Evolutionary conservation across 345 rosid species (phyloP), one percentile per base, ranked within the genome.

Genomic region (Chamaenerion angustifolium): DNA sequence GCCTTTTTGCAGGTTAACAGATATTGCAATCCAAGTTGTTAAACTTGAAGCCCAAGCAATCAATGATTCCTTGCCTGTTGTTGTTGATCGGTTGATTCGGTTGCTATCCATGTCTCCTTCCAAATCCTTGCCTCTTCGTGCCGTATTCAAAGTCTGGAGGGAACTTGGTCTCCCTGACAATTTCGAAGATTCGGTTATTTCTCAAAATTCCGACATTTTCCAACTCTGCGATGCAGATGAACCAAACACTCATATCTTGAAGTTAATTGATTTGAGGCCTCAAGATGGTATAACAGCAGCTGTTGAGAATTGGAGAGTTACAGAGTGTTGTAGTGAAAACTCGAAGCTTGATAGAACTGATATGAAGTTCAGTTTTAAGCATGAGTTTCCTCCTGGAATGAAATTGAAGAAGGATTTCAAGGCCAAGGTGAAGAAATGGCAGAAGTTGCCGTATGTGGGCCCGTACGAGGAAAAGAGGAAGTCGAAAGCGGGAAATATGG

Each of bases 151-250:
- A 69, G 93, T 87, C 13, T 92, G 95, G 98, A 83, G 85, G 73
- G 96, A 92, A 49, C 71, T 83, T 48, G 89, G 95, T 6, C 86
- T 90, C 51, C 98, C 98, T 1, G 93, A 83, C 72, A 88, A 87
- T 46, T 87, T 87, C 59, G 98, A 92, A 68, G 88, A 81, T 57
- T 83, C 98, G 6, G 82, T 87, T 40, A 82, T 87, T 27, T 58
- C 64, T 14, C 52, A 37, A 46, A 81, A 83, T 69, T 56, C 74
- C 11, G 68, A 75, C 59, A 21, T 83, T 11, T 87, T 83, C 44
- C 63, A 5, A 56, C 79, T 75, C n/a, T 62, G 57, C 43, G 82
- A 70, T 55, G 96, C 70, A 11, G 47, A 71, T 64, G 93, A 92
- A 43, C 83, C 78, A 1, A 75, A 75, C 50, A 92, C 93, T 6